Base-by-base conservation (phyloP, 768 basidiomycete genomes). In the Lactifluus piperatus region DNA sequence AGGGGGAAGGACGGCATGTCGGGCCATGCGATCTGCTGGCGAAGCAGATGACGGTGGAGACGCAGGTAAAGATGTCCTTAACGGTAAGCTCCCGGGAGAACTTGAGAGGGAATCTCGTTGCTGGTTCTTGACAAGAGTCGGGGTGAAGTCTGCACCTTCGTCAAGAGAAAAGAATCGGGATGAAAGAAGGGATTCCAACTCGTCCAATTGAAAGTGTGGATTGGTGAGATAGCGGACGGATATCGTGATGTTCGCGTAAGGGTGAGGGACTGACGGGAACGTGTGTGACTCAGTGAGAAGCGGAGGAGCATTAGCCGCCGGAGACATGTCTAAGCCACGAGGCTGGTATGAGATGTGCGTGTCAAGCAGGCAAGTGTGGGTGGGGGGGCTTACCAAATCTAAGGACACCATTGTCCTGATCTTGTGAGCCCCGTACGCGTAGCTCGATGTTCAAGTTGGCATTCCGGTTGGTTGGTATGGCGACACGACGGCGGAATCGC, bases 181-280 rank as follows among this genome's bases (percentile, higher is more conserved):
- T 3, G 86, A 89, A 5, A 91, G 74, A 1, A 90, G 72, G 1
- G 85, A 84, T 71, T 92, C 90, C 32, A 85, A 76, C 63, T 88
- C 85, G 70, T 90, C 87, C 30, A 91, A 73, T 62, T 82, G 78
- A 74, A 91, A 91, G 65, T 79, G 74, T 4, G 88, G 86, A 1
- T 78, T 73, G 13, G 79, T 74, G 48, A 91, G 81, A 71, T 88
- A 91, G 27, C 79, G 82, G 36, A 78, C 71, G 9, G 82, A 75
- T 53, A 92, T 76, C 0, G 76, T 73, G 55, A 91, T 78, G 0
- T 79, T 75, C 49, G 89, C 90, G 69, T 72, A 71, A 5, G 86
- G 86, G 62, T 89, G 86, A 13, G 83, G 79, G 18, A 92, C 79
- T 3, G 82, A 65, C 2, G 85, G 78, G 67, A 92, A 89, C 11